Percentiles rank a stretch among this genome's conserved stretches.
phyloP scores from a whole-genome alignment of 2,329 filamentous ascomycete species.

The Myotisia sp. region DNA sequence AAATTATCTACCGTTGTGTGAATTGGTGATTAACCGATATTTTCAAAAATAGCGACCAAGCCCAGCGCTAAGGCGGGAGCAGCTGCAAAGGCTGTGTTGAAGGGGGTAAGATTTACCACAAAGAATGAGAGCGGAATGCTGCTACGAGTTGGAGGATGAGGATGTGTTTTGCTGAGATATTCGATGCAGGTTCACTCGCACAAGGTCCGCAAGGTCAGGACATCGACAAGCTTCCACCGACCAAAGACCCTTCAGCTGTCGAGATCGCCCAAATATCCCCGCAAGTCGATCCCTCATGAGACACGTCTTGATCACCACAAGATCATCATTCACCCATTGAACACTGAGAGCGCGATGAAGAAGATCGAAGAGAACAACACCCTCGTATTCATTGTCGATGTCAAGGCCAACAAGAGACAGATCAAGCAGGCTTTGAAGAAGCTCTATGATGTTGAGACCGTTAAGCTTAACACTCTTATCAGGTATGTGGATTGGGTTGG shows the following conservation, averaged over 20 bases:
- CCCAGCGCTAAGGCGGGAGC: constrained; percentile 62
- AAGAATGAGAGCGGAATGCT: constrained; percentile 1
- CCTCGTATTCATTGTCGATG: constrained; percentile 89
- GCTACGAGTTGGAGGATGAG: constrained; percentile 3
- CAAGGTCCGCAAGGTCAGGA: constrained; percentile 87
- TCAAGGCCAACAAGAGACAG: constrained; percentile 99
- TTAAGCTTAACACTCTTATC: constrained; percentile 99
- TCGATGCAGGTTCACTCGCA: constrained; percentile 54
- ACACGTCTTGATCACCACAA: constrained; percentile 94
- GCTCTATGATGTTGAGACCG: constrained; percentile 93
- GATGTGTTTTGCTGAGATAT: constrained; percentile 8
- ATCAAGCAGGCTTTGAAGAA: constrained; percentile 98
- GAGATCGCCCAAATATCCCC: constrained; percentile 86
- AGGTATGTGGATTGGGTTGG: no score
- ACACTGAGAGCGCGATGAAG: constrained; percentile 99
- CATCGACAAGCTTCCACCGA: constrained; percentile 88
- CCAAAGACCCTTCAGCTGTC: constrained; percentile 92
- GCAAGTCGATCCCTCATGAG: constrained; percentile 81
- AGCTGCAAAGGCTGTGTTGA: constrained; percentile 90
- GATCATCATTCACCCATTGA: constrained; percentile 93
- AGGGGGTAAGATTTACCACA: constrained; percentile 55
- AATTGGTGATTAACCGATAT: no score
- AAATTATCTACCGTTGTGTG: no score
- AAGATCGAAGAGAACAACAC: constrained; percentile 99
- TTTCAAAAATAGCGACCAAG: constrained; percentile 41